These are phyloP conservation scores for Geranium brycei DNA, from an alignment of 345 rosid genomes.

Conservation along the genomic window DNA sequence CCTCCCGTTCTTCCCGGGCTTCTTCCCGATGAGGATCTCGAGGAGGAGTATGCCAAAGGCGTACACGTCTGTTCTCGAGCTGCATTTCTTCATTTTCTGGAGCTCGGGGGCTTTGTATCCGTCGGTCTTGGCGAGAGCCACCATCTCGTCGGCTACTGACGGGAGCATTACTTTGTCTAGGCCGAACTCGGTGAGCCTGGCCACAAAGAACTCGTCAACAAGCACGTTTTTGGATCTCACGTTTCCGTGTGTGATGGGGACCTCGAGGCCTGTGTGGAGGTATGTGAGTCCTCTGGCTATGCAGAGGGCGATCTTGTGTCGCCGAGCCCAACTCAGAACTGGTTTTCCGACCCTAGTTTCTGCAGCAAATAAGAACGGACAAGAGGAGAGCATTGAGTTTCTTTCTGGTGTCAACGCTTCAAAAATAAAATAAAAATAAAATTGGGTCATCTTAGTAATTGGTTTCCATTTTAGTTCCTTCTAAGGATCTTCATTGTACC, in stretches of 20 bases:
- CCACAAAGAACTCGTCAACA: conserved; percentile 74
- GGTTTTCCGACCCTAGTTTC: conserved; percentile 73
- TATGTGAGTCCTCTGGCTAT: conserved; percentile 80
- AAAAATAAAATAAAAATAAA: too few relatives aligned
- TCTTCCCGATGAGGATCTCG: conserved; percentile 87
- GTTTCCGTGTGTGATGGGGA: conserved; percentile 76
- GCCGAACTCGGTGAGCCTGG: conserved; percentile 81
- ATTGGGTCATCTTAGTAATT: too few relatives aligned
- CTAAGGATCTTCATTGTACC: too few relatives aligned
- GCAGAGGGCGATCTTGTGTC: conserved; percentile 86
- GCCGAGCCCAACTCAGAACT: conserved; percentile 76
- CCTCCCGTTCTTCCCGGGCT: conserved; percentile 68
- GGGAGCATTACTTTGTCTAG: conserved; percentile 92
- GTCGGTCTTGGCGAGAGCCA: conserved; percentile 64
- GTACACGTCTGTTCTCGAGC: conserved; percentile 78
- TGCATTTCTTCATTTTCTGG: conserved; percentile 92
- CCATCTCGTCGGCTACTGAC: conserved; percentile 80
- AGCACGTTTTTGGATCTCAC: conserved; percentile 84
- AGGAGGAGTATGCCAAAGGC: conserved; percentile 85
- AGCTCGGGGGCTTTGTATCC: conserved; percentile 97
- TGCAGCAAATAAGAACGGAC: conserved; percentile 19
- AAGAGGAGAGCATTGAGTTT: background rate
- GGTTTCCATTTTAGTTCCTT: too few relatives aligned
- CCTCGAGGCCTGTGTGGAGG: conserved; percentile 71
- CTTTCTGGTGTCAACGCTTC: background rate